phyloP scores from a whole-genome alignment of 2,329 filamentous ascomycete genomes.

The Aureobasidium mangrovei region DNA sequence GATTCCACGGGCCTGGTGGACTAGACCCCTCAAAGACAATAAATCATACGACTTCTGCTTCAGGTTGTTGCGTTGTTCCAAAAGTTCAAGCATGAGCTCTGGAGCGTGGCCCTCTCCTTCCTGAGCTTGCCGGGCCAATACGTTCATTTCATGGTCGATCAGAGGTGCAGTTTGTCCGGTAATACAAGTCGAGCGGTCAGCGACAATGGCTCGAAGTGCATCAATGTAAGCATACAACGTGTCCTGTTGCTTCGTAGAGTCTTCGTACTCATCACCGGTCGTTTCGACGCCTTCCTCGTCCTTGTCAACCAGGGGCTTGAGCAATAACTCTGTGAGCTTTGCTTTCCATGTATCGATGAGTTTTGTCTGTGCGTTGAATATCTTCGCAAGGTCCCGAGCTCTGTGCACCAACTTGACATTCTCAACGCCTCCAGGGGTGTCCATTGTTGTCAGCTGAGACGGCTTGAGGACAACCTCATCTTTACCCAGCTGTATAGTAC shows the following conservation, averaged over 20 bases:
- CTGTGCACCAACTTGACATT: constrained; percentile 56
- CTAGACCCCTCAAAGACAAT: constrained; percentile 60
- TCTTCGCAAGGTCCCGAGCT: constrained; percentile 54
- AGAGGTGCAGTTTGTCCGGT: constrained; percentile 70
- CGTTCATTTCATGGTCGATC: constrained; percentile 61
- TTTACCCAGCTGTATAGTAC: constrained; percentile 39
- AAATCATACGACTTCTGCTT: constrained; percentile 44
- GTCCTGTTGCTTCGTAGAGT: constrained; percentile 80
- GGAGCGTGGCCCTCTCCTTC: constrained; percentile 64
- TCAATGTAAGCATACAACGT: constrained; percentile 82
- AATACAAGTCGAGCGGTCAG: constrained; percentile 69
- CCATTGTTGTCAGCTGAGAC: constrained; percentile 37
- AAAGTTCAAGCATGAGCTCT: constrained; percentile 45
- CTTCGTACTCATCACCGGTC: constrained; percentile 83
- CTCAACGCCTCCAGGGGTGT: constrained; percentile 57
- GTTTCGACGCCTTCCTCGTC: constrained; percentile 61
- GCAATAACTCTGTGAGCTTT: constrained; percentile 60
- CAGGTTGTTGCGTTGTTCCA: constrained; percentile 37
- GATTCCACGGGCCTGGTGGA: constrained; percentile 61
- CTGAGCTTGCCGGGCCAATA: constrained; percentile 27
- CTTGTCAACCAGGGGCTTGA: constrained; percentile 72
- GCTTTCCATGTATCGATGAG: constrained; percentile 68
- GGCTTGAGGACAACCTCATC: constrained; percentile 51
- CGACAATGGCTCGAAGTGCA: constrained; percentile 62
- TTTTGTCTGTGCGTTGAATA: constrained; percentile 63